A percentile compares a stretch with the other conserved stretches of the same genome.
Evolutionary conservation across 2,329 filamentous ascomycete species (phyloP).

Genomic region (Xylaria sp.): DNA sequence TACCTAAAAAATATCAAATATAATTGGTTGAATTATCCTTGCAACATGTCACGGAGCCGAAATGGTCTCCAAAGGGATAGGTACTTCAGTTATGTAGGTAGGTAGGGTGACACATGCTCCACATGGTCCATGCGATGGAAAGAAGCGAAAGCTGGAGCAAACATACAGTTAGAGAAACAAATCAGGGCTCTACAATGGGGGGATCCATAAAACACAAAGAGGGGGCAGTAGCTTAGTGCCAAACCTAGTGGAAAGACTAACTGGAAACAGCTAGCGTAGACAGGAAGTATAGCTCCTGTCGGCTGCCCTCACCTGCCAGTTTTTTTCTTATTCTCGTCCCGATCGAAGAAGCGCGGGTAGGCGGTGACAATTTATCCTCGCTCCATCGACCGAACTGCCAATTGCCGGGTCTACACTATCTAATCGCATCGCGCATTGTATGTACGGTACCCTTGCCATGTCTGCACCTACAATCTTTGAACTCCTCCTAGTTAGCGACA

Average conservation of each 20-base stretch:
- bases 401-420: constrained; percentile 36
- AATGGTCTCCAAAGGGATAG: too few relatives aligned
- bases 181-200: constrained; percentile 7
- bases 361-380: constrained; percentile 44
- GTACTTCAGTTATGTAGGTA: background rate
- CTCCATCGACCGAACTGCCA: constrained; percentile 41
- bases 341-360: constrained; percentile 33
- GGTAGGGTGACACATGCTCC: background rate
- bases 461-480: constrained; percentile 34
- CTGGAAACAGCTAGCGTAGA: constrained; percentile 11
- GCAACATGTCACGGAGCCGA: too few relatives aligned
- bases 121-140: too few relatives aligned
- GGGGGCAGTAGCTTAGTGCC: constrained; percentile 1
- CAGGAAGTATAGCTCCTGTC: background rate
- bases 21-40: too few relatives aligned
- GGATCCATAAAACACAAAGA: constrained; percentile 15
- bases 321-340: constrained; percentile 36
- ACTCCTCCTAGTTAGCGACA: constrained; percentile 29
- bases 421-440: constrained; percentile 40
- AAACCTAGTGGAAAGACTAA: constrained; percentile 1
- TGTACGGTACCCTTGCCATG: constrained; percentile 32
- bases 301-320: constrained; percentile 31
- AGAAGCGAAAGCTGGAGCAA: background rate
- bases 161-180: constrained; percentile 19
- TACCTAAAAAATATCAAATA: too few relatives aligned